A percentile compares a stretch with the other conserved stretches of the same genome.
Evolutionary conservation across 1,284 basidiomycete species (phyloP).

Genomic region (Pterulicium gracile): DNA sequence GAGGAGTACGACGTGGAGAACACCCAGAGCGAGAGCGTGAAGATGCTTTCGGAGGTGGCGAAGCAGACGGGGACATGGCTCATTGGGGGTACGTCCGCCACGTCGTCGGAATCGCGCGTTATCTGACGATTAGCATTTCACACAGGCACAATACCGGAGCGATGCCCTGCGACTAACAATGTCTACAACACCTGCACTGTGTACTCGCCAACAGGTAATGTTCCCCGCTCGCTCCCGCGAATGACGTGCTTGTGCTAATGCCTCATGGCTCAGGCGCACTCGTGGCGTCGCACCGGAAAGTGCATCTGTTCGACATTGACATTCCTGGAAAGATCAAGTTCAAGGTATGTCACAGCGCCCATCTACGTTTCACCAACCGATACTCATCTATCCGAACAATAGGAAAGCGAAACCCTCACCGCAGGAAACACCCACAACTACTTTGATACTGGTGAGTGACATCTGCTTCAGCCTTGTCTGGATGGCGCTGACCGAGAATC

Average conservation of each 20-base stretch:
- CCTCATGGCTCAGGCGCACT: slow-evolving; percentile 52
- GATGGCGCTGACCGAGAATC: not conserved
- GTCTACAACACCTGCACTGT: slow-evolving; percentile 93
- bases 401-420: slow-evolving; percentile 92
- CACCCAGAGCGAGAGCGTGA: slow-evolving; percentile 69
- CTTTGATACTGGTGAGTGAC: slow-evolving; percentile 73
- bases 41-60: slow-evolving; percentile 75
- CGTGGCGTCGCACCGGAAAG: slow-evolving; percentile 84
- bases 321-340: slow-evolving; percentile 95
- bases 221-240: slow-evolving; percentile 1
- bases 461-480: not conserved
- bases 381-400: slow-evolving; percentile 4
- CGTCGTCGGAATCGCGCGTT: slow-evolving; percentile 7
- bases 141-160: slow-evolving; percentile 89
- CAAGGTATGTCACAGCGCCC: slow-evolving; percentile 50
- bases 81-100: slow-evolving; percentile 63
- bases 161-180: slow-evolving; percentile 49
- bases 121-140: slow-evolving; percentile 1
- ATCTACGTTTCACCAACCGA: not conserved
- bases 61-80: slow-evolving; percentile 80
- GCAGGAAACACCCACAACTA: slow-evolving; percentile 70
- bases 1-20: slow-evolving; percentile 44
- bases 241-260: slow-evolving; percentile 4
- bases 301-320: slow-evolving; percentile 98
- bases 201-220: slow-evolving; percentile 74